phyloP scores from a whole-genome alignment of 176 grass and related monocot genomes.

The Oryza punctata region DNA sequence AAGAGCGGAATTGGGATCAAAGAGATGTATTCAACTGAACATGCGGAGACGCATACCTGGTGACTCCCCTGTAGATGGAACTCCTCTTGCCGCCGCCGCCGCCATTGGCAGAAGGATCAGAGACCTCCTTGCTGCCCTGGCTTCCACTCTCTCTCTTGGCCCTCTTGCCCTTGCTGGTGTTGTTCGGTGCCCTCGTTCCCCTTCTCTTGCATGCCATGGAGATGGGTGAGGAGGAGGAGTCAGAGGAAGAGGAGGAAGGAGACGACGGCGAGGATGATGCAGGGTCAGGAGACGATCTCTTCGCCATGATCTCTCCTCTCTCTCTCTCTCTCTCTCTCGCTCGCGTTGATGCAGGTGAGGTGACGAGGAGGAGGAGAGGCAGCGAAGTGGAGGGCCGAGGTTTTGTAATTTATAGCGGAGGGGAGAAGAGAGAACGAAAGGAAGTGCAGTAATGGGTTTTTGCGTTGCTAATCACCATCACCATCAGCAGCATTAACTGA shows the following conservation, averaged over 20 bases:
- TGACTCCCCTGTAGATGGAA: conserved; percentile 86
- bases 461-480: background rate
- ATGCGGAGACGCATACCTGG: conserved; percentile 59
- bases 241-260: conserved; percentile 48
- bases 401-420: background rate
- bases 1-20: background rate
- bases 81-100: conserved; percentile 63
- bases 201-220: conserved; percentile 20
- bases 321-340: no score
- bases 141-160: conserved; percentile 46
- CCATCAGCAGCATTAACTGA: no score
- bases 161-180: conserved; percentile 55
- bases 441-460: background rate
- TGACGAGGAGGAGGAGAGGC: background rate
- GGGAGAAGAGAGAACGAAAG: no score
- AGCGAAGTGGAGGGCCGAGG: background rate
- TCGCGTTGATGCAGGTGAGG: background rate
- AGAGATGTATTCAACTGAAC: background rate
- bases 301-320: conserved; percentile 38
- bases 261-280: conserved; percentile 14
- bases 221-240: conserved; percentile 17
- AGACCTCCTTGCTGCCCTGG: background rate
- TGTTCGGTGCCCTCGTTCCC: background rate
- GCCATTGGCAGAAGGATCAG: conserved; percentile 33
- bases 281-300: conserved; percentile 32